phyloP scores from a whole-genome alignment of 164 flowering plant species.

The Tetrastigma voinierianum region DNA sequence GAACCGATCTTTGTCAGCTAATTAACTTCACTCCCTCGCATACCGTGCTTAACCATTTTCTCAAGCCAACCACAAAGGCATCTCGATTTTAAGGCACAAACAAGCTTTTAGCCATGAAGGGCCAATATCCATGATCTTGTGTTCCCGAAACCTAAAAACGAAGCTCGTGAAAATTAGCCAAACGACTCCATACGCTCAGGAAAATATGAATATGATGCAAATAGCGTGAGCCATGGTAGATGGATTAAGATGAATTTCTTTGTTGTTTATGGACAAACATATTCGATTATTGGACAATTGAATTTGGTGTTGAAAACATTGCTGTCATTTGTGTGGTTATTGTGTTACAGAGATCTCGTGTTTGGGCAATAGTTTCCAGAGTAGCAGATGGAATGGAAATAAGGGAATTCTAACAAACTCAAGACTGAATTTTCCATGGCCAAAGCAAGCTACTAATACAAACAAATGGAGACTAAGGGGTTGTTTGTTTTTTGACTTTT shows the following conservation, averaged over 20 bases:
- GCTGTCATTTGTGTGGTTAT: too few species aligned
- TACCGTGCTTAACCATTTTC: conserved; percentile 86
- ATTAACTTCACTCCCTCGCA: conserved; percentile 57
- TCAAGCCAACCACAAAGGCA: conserved; percentile 64
- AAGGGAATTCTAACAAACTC: neutral
- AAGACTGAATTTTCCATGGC: too few species aligned
- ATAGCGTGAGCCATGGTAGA: too few species aligned
- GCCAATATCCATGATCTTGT: conserved; percentile 59
- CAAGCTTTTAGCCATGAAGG: conserved; percentile 77
- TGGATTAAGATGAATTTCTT: too few species aligned
- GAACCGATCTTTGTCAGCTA: conserved; percentile 60
- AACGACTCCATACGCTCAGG: neutral
- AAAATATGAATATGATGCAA: neutral
- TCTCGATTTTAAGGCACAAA: conserved; percentile 85
- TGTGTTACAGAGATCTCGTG: too few species aligned
- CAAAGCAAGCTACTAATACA: too few species aligned
- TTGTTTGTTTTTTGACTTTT: too few species aligned
- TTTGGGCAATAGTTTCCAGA: neutral
- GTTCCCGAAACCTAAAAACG: conserved; percentile 58
- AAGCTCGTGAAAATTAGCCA: too few species aligned
- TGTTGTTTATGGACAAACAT: too few species aligned
- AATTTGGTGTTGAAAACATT: too few species aligned
- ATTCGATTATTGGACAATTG: too few species aligned
- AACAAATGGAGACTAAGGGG: too few species aligned
- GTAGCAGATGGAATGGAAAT: neutral